These are phyloP conservation scores for Boletellus deceptivus DNA, from an alignment of 1,284 basidiomycete genomes.

Conservation along the genomic window DNA sequence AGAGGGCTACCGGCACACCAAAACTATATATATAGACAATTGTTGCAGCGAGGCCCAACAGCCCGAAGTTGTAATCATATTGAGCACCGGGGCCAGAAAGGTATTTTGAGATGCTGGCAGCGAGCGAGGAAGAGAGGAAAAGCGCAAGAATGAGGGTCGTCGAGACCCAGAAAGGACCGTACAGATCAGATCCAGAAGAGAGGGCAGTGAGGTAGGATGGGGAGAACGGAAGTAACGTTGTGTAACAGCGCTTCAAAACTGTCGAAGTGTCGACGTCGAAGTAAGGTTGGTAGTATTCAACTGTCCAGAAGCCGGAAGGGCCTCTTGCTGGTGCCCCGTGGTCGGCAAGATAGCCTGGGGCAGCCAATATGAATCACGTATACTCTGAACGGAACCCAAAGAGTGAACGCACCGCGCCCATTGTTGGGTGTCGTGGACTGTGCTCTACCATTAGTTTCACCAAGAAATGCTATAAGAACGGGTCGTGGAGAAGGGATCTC, in stretches of 20 bases:
- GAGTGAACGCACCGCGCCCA: conserved; percentile 45
- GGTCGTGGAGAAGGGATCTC: not conserved
- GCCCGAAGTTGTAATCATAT: conserved; percentile 80
- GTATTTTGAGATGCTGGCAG: conserved; percentile 79
- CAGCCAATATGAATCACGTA: conserved; percentile 1
- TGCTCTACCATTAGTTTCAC: conserved; percentile 26
- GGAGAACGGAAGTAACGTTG: conserved; percentile 65
- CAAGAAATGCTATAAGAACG: conserved; percentile 48
- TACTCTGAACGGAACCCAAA: not conserved
- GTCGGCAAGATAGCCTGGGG: conserved; percentile 53
- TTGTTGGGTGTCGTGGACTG: conserved; percentile 36
- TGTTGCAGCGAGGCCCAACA: conserved; percentile 78
- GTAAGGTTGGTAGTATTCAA: conserved; percentile 78
- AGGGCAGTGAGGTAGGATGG: conserved; percentile 58
- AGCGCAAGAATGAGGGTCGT: conserved; percentile 89
- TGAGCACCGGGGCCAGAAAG: conserved; percentile 57
- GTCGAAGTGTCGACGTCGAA: conserved; percentile 80
- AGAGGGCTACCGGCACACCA: conserved; percentile 73
- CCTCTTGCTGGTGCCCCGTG: conserved; percentile 41
- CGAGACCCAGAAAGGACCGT: conserved; percentile 94
- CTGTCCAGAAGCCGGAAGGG: conserved; percentile 62
- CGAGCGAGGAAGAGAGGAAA: conserved; percentile 89
- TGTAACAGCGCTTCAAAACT: conserved; percentile 68
- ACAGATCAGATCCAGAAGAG: conserved; percentile 68
- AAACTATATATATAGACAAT: conserved; percentile 87